Percentiles rank a stretch among this genome's conserved stretches.
These are phyloP conservation scores for Globisporangium lucens DNA, from an alignment of 352 stramenopile species.

Conservation along the genomic window DNA sequence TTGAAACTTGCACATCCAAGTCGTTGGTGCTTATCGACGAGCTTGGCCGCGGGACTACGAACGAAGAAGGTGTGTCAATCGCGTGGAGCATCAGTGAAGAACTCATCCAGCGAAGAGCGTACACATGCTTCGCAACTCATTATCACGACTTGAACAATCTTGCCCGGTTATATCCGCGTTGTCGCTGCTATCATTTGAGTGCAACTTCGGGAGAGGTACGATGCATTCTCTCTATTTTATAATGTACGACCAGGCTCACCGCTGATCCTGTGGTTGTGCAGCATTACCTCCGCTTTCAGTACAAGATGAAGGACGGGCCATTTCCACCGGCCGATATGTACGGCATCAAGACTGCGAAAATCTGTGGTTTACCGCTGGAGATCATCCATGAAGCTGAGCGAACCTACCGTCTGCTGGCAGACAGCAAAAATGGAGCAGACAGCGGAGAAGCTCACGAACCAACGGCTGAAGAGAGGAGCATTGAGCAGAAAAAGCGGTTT, in stretches of 20 bases:
- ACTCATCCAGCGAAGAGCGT: slow-evolving; percentile 62
- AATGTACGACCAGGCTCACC: not conserved
- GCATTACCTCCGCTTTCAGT: slow-evolving; percentile 53
- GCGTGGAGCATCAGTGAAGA: slow-evolving; percentile 88
- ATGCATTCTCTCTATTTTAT: not conserved
- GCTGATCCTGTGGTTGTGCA: slow-evolving; percentile 18
- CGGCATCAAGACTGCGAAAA: slow-evolving; percentile 76
- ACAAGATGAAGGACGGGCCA: slow-evolving; percentile 68
- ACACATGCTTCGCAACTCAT: slow-evolving; percentile 91
- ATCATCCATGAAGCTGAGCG: slow-evolving; percentile 56
- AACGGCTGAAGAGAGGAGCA: slow-evolving; percentile 14
- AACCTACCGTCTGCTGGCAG: slow-evolving; percentile 32
- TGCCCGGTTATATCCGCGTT: slow-evolving; percentile 56
- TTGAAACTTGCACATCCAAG: slow-evolving; percentile 61
- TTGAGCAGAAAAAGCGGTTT: slow-evolving; percentile 42
- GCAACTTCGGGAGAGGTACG: slow-evolving; percentile 40
- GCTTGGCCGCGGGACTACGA: slow-evolving; percentile 87
- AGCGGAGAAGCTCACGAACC: slow-evolving; percentile 14
- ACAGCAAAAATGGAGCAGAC: slow-evolving; percentile 24
- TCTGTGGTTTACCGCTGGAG: slow-evolving; percentile 62
- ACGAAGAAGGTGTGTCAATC: slow-evolving; percentile 85
- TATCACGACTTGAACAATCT: slow-evolving; percentile 80
- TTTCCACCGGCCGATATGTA: slow-evolving; percentile 66
- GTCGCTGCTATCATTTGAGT: slow-evolving; percentile 71
- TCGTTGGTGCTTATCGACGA: slow-evolving; percentile 91